Conservation (phyloP, 352 stramenopile species). For the Globisporangium carolinianum region DNA sequence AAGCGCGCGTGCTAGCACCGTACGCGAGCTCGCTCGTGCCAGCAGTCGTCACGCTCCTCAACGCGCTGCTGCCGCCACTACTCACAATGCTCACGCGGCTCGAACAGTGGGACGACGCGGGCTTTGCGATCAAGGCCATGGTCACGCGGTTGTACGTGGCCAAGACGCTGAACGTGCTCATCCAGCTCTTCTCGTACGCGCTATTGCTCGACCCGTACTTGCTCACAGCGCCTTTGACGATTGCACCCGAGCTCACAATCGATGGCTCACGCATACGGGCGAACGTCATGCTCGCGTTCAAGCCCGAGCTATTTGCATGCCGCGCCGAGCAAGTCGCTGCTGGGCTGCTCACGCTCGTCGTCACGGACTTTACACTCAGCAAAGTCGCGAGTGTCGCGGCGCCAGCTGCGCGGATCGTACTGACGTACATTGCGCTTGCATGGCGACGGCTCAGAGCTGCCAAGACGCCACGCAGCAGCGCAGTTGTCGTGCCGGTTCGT, state of each 20-base stretch:
- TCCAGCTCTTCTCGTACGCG: slow-evolving; percentile 71
- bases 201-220: slow-evolving; percentile 64
- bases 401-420: slow-evolving; percentile 16
- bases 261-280: slow-evolving; percentile 32
- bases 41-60: slow-evolving; percentile 67
- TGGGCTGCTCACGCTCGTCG: slow-evolving; percentile 54
- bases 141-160: slow-evolving; percentile 72
- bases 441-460: slow-evolving; percentile 3
- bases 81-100: slow-evolving; percentile 58
- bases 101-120: slow-evolving; percentile 73
- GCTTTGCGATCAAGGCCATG: slow-evolving; percentile 80
- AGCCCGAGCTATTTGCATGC: slow-evolving; percentile 37
- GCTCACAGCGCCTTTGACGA: slow-evolving; percentile 29
- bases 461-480: slow-evolving; percentile 8
- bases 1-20: slow-evolving; percentile 33
- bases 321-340: slow-evolving; percentile 57
- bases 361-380: slow-evolving; percentile 69
- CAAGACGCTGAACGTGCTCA: slow-evolving; percentile 80
- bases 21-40: slow-evolving; percentile 66
- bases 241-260: slow-evolving; percentile 30
- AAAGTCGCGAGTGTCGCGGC: slow-evolving; percentile 44
- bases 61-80: slow-evolving; percentile 53
- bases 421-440: slow-evolving; percentile 15
- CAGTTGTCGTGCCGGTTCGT: slow-evolving; percentile 18
- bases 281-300: slow-evolving; percentile 69